phyloP scores from a whole-genome alignment of 1,284 basidiomycete species.

The Cystobasidiaceae sp. region DNA sequence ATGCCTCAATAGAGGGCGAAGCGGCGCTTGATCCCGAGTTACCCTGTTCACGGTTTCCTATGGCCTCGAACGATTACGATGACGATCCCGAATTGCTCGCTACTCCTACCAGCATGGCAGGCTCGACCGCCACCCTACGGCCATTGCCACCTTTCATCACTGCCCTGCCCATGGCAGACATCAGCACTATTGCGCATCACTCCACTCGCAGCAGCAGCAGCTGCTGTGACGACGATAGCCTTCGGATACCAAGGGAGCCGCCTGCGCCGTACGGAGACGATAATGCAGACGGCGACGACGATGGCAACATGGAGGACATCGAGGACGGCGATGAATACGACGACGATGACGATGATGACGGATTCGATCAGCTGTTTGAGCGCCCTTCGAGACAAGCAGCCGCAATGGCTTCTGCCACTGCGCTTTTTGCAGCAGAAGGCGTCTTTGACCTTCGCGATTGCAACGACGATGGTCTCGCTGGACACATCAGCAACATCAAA shows the following conservation, averaged over 20 bases:
- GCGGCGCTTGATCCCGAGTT: conserved; percentile 5
- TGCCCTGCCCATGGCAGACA: no score
- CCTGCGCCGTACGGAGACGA: conserved; percentile 10
- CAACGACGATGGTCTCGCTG: background rate
- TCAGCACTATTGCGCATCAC: no score
- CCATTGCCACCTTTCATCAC: no score
- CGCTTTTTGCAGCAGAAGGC: no score
- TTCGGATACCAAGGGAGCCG: conserved; percentile 3
- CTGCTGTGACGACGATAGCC: background rate
- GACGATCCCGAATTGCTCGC: no score
- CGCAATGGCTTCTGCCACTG: background rate
- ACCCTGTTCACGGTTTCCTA: background rate
- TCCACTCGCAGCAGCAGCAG: background rate
- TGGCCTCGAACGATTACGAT: background rate
- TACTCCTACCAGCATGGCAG: no score
- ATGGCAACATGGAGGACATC: conserved; percentile 16
- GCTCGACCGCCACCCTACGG: no score
- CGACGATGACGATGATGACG: conserved; percentile 15
- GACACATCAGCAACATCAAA: background rate
- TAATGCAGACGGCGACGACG: conserved; percentile 13
- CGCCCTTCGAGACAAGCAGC: background rate
- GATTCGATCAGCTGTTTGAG: conserved; percentile 18
- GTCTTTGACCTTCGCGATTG: background rate
- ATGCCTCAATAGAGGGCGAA: conserved; percentile 16
- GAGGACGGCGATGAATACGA: conserved; percentile 10